Evolutionary conservation across 495 filamentous ascomycete genomes (phyloP), one percentile per base, ranked within the genome.

Genomic region (Aspergillus biplanus): DNA sequence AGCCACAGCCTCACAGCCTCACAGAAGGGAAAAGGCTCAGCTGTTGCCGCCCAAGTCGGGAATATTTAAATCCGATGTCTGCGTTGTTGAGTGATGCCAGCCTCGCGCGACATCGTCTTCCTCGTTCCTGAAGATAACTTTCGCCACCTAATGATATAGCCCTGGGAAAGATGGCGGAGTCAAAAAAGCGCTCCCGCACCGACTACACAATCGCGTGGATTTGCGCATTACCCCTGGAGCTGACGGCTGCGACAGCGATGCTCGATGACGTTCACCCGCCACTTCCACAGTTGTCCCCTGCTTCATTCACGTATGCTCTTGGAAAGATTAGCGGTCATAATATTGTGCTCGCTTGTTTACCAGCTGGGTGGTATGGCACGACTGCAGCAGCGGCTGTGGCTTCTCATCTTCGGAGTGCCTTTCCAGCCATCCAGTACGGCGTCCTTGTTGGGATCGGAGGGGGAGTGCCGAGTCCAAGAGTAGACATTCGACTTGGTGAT

Each of bases 371-470:
- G 5, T 65, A 67, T 52, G 77, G 74, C 9, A 77, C 65, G 4
- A 66, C 55, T 7, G 64, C 69, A 16, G 73, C 76, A 12, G 62
- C 76, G 6, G 62, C 42, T 2, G 69, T 75, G 8, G 62, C 62
- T 2, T 62, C 52, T 27, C 65, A 73, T 4, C 66, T 76, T 65
- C 61, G 52, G 3, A 37, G 42, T 0, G 74, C 65, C 5, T 78
- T 73, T 47, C 33, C 53, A 3, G 16, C 33, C 15, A 52, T 79
- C 27, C 55, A 62, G n/a, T 70, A 71, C 48, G 65, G 58, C 0
- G 32, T 79, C n/a, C 65, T 77, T 67, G 70, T 77, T 5, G 76
- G 75, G 13, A 76, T 79, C 53, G 76, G 74, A 0, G 76, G 73
- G 0, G 75, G 76, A 1, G 67, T 71, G 4, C 76, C 76, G 13